Percentiles rank a stretch among this genome's conserved stretches.
These are phyloP conservation scores for Xylariales sp. DNA, from an alignment of 2,329 filamentous ascomycete genomes.

Conservation along the genomic window DNA sequence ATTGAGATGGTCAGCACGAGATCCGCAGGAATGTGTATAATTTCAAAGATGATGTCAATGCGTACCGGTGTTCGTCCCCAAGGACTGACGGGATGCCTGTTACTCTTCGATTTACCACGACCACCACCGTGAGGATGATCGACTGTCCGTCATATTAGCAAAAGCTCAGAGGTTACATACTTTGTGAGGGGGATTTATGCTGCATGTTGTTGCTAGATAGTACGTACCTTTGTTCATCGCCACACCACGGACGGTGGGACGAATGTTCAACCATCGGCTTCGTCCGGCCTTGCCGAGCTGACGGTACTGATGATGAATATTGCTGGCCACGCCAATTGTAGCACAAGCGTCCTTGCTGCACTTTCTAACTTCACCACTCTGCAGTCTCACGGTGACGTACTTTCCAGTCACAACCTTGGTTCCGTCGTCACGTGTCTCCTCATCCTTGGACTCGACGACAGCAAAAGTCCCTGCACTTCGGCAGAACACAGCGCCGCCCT, in stretches of 20 bases:
- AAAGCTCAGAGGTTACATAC: neutral
- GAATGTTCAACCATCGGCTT: conserved; percentile 87
- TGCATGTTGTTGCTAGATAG: neutral
- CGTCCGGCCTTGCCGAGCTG: conserved; percentile 94
- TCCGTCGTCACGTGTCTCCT: conserved; percentile 60
- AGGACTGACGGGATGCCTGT: conserved; percentile 87
- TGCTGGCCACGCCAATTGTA: conserved; percentile 92
- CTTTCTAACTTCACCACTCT: conserved; percentile 87
- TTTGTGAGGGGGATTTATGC: no score
- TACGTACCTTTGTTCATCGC: conserved; percentile 91
- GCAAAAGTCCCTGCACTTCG: conserved; percentile 92
- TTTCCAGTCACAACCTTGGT: conserved; percentile 62
- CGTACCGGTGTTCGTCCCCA: conserved; percentile 87
- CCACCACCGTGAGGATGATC: conserved; percentile 99
- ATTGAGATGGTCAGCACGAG: conserved; percentile 21
- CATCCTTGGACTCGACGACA: conserved; percentile 83
- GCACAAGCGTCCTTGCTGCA: conserved; percentile 91
- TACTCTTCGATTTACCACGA: conserved; percentile 98
- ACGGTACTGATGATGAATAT: conserved; percentile 83
- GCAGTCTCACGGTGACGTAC: conserved; percentile 79
- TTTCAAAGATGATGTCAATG: conserved; percentile 27
- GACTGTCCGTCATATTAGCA: conserved; percentile 50
- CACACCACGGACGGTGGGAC: conserved; percentile 92
- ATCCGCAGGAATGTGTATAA: no score
- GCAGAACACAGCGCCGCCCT: conserved; percentile 81